A percentile compares a stretch with the other conserved stretches of the same genome.
Evolutionary conservation across 2,329 filamentous ascomycete genomes (phyloP).

Genomic region (Calycina herbarum): DNA sequence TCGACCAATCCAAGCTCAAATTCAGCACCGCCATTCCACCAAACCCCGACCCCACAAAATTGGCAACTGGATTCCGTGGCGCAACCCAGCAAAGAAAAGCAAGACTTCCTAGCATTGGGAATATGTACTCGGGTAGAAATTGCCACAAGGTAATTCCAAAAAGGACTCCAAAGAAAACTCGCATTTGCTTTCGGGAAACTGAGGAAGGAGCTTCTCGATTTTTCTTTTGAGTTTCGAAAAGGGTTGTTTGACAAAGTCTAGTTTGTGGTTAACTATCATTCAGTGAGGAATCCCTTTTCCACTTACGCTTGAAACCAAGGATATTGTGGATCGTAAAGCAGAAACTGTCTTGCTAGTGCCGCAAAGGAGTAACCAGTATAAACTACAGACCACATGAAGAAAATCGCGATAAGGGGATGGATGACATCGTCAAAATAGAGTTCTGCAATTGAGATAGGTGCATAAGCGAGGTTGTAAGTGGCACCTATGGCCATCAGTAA

Average conservation of each 20-base stretch:
- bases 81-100: slow-evolving; percentile 66
- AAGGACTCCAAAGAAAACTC: slow-evolving; percentile 55
- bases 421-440: slow-evolving; percentile 56
- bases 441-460: slow-evolving; percentile 55
- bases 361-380: slow-evolving; percentile 60
- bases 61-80: slow-evolving; percentile 55
- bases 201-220: slow-evolving; percentile 51
- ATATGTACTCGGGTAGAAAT: slow-evolving; percentile 60
- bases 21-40: slow-evolving; percentile 64
- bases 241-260: slow-evolving; percentile 52
- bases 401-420: slow-evolving; percentile 53
- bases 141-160: slow-evolving; percentile 58
- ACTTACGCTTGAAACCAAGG: slow-evolving; percentile 43
- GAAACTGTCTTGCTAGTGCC: slow-evolving; percentile 55
- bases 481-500: slow-evolving; percentile 37
- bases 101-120: slow-evolving; percentile 59
- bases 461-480: slow-evolving; percentile 52
- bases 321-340: slow-evolving; percentile 59
- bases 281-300: background rate
- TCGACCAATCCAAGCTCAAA: slow-evolving; percentile 60
- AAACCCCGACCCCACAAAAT: slow-evolving; percentile 61
- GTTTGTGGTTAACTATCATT: slow-evolving; percentile 7
- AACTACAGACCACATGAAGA: slow-evolving; percentile 61
- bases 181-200: slow-evolving; percentile 53
- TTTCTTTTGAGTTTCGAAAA: slow-evolving; percentile 58